These are phyloP conservation scores for Trichoderma reesei DNA, from an alignment of 495 filamentous ascomycete species.

Conservation along the genomic window DNA sequence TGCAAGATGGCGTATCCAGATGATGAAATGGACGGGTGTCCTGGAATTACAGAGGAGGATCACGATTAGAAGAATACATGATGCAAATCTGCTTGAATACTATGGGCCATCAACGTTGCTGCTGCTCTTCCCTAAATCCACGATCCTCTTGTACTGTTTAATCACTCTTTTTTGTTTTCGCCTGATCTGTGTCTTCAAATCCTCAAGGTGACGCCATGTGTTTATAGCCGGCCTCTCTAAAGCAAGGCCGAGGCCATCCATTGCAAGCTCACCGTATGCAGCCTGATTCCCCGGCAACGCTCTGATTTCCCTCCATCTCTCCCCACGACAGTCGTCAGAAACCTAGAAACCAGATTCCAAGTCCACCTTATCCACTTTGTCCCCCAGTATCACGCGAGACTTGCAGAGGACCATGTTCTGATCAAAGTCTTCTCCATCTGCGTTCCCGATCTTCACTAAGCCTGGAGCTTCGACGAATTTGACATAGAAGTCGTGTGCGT, in stretches of 20 bases:
- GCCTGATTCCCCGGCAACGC: neutral
- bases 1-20: slow-evolving; percentile 75
- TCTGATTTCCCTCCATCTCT: no score
- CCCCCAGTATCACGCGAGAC: neutral
- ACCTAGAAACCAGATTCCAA: neutral
- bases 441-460: neutral
- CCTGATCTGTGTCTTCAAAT: no score
- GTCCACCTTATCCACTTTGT: neutral
- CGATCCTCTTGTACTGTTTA: neutral
- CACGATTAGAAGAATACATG: slow-evolving; percentile 50
- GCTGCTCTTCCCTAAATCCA: no score
- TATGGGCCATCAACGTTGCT: no score
- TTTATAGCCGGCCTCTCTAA: no score
- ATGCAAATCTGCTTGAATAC: no score
- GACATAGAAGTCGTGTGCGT: neutral
- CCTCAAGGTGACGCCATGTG: no score
- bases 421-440: neutral
- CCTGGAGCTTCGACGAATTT: neutral
- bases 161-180: neutral
- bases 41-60: slow-evolving; percentile 82
- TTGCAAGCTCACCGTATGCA: neutral
- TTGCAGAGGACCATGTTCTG: neutral
- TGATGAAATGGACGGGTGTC: slow-evolving; percentile 74
- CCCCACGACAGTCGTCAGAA: no score
- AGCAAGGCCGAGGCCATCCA: no score